Evolutionary conservation across 164 flowering plant species (phyloP).

Genomic region (Chloranthus sessilifolius): DNA sequence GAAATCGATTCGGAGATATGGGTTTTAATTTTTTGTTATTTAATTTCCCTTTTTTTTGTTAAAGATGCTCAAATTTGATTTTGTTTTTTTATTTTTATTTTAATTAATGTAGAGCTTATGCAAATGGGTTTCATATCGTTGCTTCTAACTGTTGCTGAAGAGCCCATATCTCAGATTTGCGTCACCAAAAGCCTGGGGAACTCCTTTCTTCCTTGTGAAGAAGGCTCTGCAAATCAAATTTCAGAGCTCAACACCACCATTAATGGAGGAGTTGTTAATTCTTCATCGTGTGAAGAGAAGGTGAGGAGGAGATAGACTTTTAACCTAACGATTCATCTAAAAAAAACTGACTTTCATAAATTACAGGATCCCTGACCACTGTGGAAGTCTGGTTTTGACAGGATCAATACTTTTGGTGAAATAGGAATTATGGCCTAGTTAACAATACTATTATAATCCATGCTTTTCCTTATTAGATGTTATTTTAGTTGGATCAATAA

Average conservation of each 20-base stretch:
- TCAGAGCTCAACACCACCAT: constrained; percentile 1
- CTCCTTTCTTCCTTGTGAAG: constrained; percentile 52
- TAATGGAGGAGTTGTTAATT: background rate
- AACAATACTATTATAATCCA: too few relatives aligned
- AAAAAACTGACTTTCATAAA: too few relatives aligned
- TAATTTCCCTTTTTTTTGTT: background rate
- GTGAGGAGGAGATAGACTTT: too few relatives aligned
- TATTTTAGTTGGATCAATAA: too few relatives aligned
- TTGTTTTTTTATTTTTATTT: background rate
- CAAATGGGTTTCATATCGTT: constrained; percentile 73
- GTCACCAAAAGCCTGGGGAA: constrained; percentile 24
- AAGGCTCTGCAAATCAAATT: constrained; percentile 5
- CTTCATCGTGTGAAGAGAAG: constrained; percentile 14
- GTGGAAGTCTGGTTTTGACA: too few relatives aligned
- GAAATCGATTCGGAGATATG: background rate
- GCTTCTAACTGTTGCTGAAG: constrained; percentile 41
- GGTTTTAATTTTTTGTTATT: too few relatives aligned
- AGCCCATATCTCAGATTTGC: constrained; percentile 39
- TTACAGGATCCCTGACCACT: too few relatives aligned
- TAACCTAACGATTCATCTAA: too few relatives aligned
- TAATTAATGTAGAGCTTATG: constrained; percentile 44
- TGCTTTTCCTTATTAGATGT: too few relatives aligned
- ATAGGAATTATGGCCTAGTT: too few relatives aligned
- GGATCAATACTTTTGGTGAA: too few relatives aligned
- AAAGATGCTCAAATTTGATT: too few relatives aligned